Base-by-base conservation (phyloP, 345 rosid genomes). In the Microthlaspi erraticum region DNA sequence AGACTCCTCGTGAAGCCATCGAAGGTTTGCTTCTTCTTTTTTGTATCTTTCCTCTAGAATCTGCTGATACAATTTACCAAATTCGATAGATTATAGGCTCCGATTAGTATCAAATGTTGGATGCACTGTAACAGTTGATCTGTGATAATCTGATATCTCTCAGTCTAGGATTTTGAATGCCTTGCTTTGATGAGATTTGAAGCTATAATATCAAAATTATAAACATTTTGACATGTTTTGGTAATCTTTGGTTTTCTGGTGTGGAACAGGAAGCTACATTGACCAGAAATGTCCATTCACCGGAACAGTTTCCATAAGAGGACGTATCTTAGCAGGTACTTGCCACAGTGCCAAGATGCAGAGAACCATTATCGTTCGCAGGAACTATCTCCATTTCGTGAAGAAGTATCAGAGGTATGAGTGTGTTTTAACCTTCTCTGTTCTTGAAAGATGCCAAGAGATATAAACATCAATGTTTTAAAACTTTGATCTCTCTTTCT, bases 301-400 rank as follows among this genome's bases (percentile, higher is more conserved):
- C 17, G 96, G 98, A 67, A 83, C 72, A 50, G 98, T 90, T 42
- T 93, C 98, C 5, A 74, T 93, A 45, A 88, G 98, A 72, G 98
- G 98, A 9, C 93, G 98, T 49, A 93, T 93, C 66, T 73, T 93
- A 50, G 89, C 97, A 33, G 98, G 97, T 61, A 88, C 91, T 70
- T 93, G 98, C 68, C 98, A 93, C 76, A 85, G 89, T 65, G 97
- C 97, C 8, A 93, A 88, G 83, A 93, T 93, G 98, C 79, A 72
- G 71, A 85, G 98, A 68, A 93, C 98, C 59, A 90, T 93, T 71
- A 85, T 91, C 51, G 98, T 93, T 9, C 78, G 96, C 13, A 78
- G 98, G 64, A 91, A 93, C 58, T 91, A 93, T 44, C 97, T 90
- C 29, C 98, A 93, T 70, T 93, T 62, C 63, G 89, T 93, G 18